Evolutionary conservation across 805 yeast species (phyloP), one percentile per base, ranked within the genome.

Genomic region (Cyberlindnera amylophila): DNA sequence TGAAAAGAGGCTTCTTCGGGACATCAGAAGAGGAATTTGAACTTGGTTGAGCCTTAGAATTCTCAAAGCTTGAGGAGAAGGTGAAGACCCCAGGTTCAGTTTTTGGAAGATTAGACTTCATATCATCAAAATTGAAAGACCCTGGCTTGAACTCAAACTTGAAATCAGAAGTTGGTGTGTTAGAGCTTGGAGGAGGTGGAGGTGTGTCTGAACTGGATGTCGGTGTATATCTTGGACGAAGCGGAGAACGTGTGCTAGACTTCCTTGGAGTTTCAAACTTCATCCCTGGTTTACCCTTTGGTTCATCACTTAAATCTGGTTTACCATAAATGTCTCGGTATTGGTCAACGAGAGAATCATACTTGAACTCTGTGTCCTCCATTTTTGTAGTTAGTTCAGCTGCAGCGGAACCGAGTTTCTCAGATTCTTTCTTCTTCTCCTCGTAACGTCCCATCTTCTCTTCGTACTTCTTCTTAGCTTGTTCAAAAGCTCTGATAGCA

Each of bases 401-500:
- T 6, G 24, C 24, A 21, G 24, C 24, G 9, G 6, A n/a, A 12
- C 31, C 11, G 19, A 30, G 17, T 30, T 11, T 6, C 12, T 27
- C 17, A 4, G 44, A 24, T 17, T 27, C 7, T 6, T 14, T n/a
- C 5, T 5, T 36, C 29, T 15, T 29, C 32, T 11, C 14, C 9
- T 19, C 14, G 11, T 33, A 46, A 14, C 24, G 39, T 12, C 12
- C 28, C 39, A 35, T 38, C 37, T 17, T 40, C 39, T 50, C 46
- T 4, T 42, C 42, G 29, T 46, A 48, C 37, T 46, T 52, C 44
- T 35, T 27, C 31, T 46, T 39, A 2, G 58, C 56, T 17, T 39
- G 46, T 13, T 39, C 38, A n/a, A 51, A 33, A 0, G 55, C 56
- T 4, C 34, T 45, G 10, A 39, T 36, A 1, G 58, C 56, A 13